Conservation (phyloP, 1,284 basidiomycete species). For the Malassezia sp. region DNA sequence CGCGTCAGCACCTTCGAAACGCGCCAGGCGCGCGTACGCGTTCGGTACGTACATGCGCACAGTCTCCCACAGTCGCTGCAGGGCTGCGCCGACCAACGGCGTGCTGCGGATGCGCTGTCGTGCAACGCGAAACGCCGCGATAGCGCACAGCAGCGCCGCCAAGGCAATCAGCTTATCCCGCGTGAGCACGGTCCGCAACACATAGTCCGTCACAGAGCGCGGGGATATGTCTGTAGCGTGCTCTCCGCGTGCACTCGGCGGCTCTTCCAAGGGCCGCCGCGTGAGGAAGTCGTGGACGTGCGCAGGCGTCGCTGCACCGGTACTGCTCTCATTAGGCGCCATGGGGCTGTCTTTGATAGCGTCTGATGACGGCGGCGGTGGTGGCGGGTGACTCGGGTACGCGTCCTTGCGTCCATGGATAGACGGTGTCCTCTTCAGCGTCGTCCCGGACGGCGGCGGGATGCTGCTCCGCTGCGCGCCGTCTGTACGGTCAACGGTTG, state of each 20-base stretch:
- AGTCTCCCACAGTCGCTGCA: constrained; percentile 10
- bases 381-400: no score
- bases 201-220: no score
- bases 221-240: no score
- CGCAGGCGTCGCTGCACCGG: not conserved
- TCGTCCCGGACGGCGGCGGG: not conserved
- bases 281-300: not conserved
- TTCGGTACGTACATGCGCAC: constrained; percentile 13
- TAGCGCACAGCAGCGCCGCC: no score
- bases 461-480: no score
- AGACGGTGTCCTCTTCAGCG: constrained; percentile 7
- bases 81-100: not conserved
- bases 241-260: no score
- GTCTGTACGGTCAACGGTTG: no score
- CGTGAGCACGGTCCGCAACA: no score
- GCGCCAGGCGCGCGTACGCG: no score
- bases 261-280: not conserved
- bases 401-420: constrained; percentile 1
- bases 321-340: not conserved
- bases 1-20: no score
- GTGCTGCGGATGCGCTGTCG: not conserved
- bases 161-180: no score
- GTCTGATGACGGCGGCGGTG: no score
- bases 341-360: not conserved
- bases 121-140: not conserved